phyloP scores from a whole-genome alignment of 2,329 filamentous ascomycete genomes.

The Alternaria sp. region DNA sequence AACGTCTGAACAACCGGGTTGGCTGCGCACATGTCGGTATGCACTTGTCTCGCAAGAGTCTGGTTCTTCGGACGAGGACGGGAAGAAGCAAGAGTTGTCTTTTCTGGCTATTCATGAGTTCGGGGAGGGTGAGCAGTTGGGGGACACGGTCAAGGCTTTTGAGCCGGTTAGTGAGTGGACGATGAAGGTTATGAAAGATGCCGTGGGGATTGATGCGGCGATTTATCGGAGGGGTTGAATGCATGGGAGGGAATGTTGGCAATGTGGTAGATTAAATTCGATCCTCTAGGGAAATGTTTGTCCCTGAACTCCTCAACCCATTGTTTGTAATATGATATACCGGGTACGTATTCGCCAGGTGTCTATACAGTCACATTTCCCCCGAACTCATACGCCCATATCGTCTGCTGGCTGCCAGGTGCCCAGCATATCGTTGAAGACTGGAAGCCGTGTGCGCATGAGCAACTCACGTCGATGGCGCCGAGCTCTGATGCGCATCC shows the following conservation, averaged over 20 bases:
- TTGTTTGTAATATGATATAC: neutral
- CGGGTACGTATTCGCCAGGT: neutral
- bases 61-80: constrained; percentile 5
- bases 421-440: neutral
- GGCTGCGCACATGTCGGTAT: constrained; percentile 33
- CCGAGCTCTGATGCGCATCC: neutral
- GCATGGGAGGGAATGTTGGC: neutral
- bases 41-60: constrained; percentile 18
- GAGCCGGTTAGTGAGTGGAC: constrained; percentile 43
- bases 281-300: neutral
- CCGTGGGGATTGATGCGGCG: constrained; percentile 36
- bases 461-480: neutral
- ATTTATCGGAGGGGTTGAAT: constrained; percentile 28
- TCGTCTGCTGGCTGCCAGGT: neutral
- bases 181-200: constrained; percentile 30
- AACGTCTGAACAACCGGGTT: constrained; percentile 39
- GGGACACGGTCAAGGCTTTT: constrained; percentile 32
- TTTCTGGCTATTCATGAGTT: constrained; percentile 43
- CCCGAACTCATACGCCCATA: neutral
- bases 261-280: too few relatives aligned
- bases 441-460: neutral
- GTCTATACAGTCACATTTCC: neutral
- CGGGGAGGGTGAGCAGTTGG: constrained; percentile 32
- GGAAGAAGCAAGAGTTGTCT: constrained; percentile 17
- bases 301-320: neutral